Evolutionary conservation across 306 rosid genomes (phyloP), one percentile per base, ranked within the genome.

Genomic region (Medicago lupulina): DNA sequence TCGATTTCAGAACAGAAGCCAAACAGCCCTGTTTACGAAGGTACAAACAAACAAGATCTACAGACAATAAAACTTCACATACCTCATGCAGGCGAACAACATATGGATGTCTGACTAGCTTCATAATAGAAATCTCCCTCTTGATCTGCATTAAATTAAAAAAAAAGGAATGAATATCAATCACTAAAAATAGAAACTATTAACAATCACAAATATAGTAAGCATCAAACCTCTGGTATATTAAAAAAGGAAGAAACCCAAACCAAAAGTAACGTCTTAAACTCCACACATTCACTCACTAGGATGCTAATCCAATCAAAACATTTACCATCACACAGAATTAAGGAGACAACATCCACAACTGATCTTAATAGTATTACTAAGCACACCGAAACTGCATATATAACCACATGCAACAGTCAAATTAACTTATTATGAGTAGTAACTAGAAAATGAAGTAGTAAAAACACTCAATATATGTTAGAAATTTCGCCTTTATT

Each of bases 81-180:
- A 79, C 98, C 97, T 93, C 97, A 3, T 89, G 83, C 44, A 93
- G 84, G 70, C 98, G 96, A 83, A 89, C 97, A 57, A 93, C 86
- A 70, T 81, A 87, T 44, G 98, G 98, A 78, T 93, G 98, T 60
- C 97, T 88, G 75, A 91, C 98, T 78, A 88, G 96, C 87, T 91
- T 93, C 98, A 93, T 93, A 57, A 91, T 88, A 38, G 90, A 86
- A 82, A 93, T 91, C 88, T 93, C 97, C 85, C 89, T 87, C 90
- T 93, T 91, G 78, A 93, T 91, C 98, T 89, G 84, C 87, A 84
- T 67, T 9, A 73, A 38, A 71, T 57, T 44, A 28, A 28, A 28
- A 28, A 28, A 28, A 28, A 40, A 43, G 16, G 25, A 41, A 11
- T 25, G 44, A 79, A 71, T 14, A 69, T 28, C 12, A 76, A 36